Base-by-base conservation (phyloP, 768 basidiomycete genomes). In the Suillus lakei region DNA sequence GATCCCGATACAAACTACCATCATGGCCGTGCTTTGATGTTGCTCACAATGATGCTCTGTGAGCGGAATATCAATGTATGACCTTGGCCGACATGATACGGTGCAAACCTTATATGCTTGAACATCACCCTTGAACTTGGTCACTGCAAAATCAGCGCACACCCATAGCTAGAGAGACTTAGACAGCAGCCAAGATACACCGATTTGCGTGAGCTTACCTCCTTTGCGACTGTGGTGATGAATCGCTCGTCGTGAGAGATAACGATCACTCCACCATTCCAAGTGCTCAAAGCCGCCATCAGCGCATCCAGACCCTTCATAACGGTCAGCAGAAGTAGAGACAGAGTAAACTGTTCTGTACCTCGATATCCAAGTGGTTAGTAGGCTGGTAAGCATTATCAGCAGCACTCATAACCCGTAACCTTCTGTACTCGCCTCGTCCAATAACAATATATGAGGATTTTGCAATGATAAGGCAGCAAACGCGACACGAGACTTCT, bases 161-260 rank as follows among this genome's bases (percentile, higher is more conserved):
- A 98, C 95, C 94, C 95, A 98, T 26, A 98, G 85, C 93, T 96
- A 73, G 10, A 60, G 4, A 44, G 12, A 48, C 56, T 66, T 64
- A 65, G 69, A 64, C 46, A 63, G 60, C 44, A 66, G 65, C 6
- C 66, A 51, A 50, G 50, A 39, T 30, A 60, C 18, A 28, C 54
- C 9, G n/a, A 44, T 32, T 43, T 13, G 18, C 7, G 4, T 13
- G 10, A 16, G 23, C 62, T 63, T 69, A 92, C 93, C 84, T 95
- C 90, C 75, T 87, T 88, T 5, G 93, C 91, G 23, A 96, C 95
- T 18, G 88, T 90, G 18, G 94, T 96, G 71, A 96, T 97, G 76
- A 97, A 98, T 60, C 94, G 82, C 74, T 97, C 95, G 83, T 98
- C 96, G 86, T 98, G 96, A 67, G 93, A 95, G 70, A 96, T 95